Evolutionary conservation across 192 early-diverging fungal species (phyloP).

Genomic region (Phycomyces nitens): DNA sequence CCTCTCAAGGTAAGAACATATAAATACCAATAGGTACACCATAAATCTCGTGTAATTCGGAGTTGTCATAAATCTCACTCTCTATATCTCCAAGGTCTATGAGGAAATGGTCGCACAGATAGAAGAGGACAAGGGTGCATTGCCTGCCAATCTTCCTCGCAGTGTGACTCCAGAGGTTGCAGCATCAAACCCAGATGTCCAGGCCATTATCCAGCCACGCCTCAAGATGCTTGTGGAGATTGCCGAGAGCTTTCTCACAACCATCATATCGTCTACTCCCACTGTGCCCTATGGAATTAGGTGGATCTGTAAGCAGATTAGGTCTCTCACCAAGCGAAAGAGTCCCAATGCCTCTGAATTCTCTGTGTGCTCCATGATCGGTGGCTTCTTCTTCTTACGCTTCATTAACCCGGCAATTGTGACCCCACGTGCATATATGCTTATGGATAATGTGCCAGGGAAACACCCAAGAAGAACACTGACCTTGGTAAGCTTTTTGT

Average conservation of each 20-base stretch:
- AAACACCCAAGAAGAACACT: constrained; percentile 81
- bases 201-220: constrained; percentile 79
- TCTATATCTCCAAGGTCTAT: constrained; percentile 50
- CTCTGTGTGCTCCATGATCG: constrained; percentile 91
- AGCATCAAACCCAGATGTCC: constrained; percentile 76
- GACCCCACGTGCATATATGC: constrained; percentile 92
- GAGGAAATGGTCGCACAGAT: constrained; percentile 79
- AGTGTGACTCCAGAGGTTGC: constrained; percentile 83
- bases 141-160: constrained; percentile 63
- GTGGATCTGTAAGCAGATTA: constrained; percentile 98
- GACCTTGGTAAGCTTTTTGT: constrained; percentile 60
- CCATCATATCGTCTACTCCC: constrained; percentile 78
- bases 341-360: constrained; percentile 87
- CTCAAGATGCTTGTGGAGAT: constrained; percentile 83
- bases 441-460: constrained; percentile 77
- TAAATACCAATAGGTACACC: background rate
- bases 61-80: background rate
- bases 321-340: constrained; percentile 86
- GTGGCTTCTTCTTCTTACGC: constrained; percentile 94
- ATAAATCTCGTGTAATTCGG: background rate
- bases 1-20: constrained; percentile 69
- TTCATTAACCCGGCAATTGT: constrained; percentile 98
- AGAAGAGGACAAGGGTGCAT: constrained; percentile 57
- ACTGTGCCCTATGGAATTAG: constrained; percentile 93
- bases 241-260: constrained; percentile 79